Evolutionary conservation across 2,329 filamentous ascomycete species (phyloP).

Genomic region (Chalaropsis ovoidea): DNA sequence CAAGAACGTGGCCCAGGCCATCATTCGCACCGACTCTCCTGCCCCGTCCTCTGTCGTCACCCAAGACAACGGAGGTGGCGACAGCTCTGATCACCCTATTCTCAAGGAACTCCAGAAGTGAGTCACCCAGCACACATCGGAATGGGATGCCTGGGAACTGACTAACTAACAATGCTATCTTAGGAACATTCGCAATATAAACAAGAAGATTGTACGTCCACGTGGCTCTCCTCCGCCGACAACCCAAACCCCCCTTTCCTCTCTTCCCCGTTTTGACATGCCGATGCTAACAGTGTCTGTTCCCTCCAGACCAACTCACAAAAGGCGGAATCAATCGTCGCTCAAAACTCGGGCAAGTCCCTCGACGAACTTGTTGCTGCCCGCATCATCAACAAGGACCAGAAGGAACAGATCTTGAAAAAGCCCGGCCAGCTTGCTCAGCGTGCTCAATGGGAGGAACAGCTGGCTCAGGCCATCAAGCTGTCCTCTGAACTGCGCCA

Average conservation of each 20-base stretch:
- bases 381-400: slow-evolving; percentile 70
- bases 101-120: slow-evolving; percentile 88
- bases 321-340: slow-evolving; percentile 60
- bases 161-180: slow-evolving; percentile 25
- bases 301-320: slow-evolving; percentile 51
- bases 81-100: slow-evolving; percentile 60
- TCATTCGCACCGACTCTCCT: slow-evolving; percentile 48
- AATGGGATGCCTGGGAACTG: not conserved
- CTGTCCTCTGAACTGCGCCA: slow-evolving; percentile 61
- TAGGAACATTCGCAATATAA: slow-evolving; percentile 81
- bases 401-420: slow-evolving; percentile 67
- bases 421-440: slow-evolving; percentile 62
- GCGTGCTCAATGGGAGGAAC: slow-evolving; percentile 60
- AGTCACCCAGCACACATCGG: slow-evolving; percentile 30
- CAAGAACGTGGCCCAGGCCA: slow-evolving; percentile 48
- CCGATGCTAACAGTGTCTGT: no score
- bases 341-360: slow-evolving; percentile 57
- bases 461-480: slow-evolving; percentile 64
- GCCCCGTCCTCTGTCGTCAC: slow-evolving; percentile 41
- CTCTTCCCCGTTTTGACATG: no score
- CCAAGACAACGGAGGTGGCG: slow-evolving; percentile 47
- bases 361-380: slow-evolving; percentile 62
- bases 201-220: slow-evolving; percentile 79
- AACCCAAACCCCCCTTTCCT: not conserved
- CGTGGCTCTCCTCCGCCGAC: slow-evolving; percentile 19